Conservation (phyloP, 2,329 filamentous ascomycete genomes). For the Ceratocystis alfenasii region DNA sequence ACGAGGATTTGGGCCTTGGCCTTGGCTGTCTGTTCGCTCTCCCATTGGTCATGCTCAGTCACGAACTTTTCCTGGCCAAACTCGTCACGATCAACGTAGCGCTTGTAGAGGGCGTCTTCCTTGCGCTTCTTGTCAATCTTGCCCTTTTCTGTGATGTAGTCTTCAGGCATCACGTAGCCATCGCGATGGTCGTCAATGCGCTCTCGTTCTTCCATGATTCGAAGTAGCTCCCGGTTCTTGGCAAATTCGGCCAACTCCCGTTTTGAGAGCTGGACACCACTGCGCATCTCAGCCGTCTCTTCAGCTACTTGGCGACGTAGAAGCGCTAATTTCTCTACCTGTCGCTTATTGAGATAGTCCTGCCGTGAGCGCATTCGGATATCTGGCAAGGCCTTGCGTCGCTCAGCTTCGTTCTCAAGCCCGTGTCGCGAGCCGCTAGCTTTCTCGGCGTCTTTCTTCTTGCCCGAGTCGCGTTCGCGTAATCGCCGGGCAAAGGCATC, state of each 20-base stretch:
- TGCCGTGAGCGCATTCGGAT: slow-evolving; percentile 75
- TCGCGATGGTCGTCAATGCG: slow-evolving; percentile 84
- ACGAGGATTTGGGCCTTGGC: slow-evolving; percentile 75
- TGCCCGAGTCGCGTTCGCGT: slow-evolving; percentile 60
- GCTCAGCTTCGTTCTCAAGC: slow-evolving; percentile 46
- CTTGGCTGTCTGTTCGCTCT: slow-evolving; percentile 75
- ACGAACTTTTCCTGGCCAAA: slow-evolving; percentile 79
- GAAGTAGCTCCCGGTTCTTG: slow-evolving; percentile 70
- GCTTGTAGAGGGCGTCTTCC: slow-evolving; percentile 76
- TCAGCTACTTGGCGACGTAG: slow-evolving; percentile 81
- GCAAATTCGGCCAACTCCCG: slow-evolving; percentile 79
- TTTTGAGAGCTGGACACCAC: slow-evolving; percentile 61
- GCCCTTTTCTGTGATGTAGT: slow-evolving; percentile 88
- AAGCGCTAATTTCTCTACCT: slow-evolving; percentile 73
- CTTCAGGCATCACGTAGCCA: slow-evolving; percentile 85
- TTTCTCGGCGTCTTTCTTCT: slow-evolving; percentile 44
- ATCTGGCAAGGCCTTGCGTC: slow-evolving; percentile 63
- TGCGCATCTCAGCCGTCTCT: slow-evolving; percentile 68
- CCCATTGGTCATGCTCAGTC: slow-evolving; percentile 94
- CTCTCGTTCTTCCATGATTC: slow-evolving; percentile 71
- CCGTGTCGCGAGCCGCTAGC: slow-evolving; percentile 37
- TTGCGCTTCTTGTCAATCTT: slow-evolving; percentile 82
- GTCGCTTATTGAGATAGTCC: slow-evolving; percentile 86
- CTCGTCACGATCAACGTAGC: slow-evolving; percentile 79
- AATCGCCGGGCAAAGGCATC: slow-evolving; percentile 70